These are phyloP conservation scores for Mycena pura DNA, from an alignment of 768 basidiomycete genomes.

Conservation along the genomic window DNA sequence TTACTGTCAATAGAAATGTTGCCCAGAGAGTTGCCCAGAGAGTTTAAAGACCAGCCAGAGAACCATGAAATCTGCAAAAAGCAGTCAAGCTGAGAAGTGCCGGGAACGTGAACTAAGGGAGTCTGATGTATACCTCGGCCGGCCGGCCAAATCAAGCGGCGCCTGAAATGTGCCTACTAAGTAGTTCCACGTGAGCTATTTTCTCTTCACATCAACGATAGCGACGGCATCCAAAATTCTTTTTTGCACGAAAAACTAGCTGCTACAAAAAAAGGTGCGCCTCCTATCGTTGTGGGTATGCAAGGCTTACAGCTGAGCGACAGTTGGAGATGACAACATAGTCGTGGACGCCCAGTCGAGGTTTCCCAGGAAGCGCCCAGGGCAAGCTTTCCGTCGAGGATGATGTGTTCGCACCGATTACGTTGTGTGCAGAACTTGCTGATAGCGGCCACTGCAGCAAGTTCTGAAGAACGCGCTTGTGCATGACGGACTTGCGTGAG, in stretches of 20 bases:
- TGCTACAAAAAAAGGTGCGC: constrained; percentile 24
- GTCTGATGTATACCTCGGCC: too few relatives aligned
- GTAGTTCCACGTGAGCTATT: constrained; percentile 44
- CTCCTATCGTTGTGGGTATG: too few relatives aligned
- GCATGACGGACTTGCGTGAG: constrained; percentile 97
- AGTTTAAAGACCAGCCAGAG: too few relatives aligned
- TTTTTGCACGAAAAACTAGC: constrained; percentile 29
- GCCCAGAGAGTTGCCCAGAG: too few relatives aligned
- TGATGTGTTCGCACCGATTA: constrained; percentile 64
- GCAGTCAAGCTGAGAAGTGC: too few relatives aligned
- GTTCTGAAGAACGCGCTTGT: constrained; percentile 98
- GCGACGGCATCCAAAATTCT: constrained; percentile 78
- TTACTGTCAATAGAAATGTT: too few relatives aligned
- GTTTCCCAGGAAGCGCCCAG: constrained; percentile 88
- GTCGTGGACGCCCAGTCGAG: constrained; percentile 79
- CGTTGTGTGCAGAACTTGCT: constrained; percentile 8
- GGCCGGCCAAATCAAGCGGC: constrained; percentile 43
- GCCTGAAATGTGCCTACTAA: constrained; percentile 47
- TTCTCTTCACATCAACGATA: constrained; percentile 88
- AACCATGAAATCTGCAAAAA: too few relatives aligned
- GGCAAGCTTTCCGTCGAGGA: constrained; percentile 97
- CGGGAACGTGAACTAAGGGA: too few relatives aligned
- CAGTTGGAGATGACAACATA: constrained; percentile 94
- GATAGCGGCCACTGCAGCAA: constrained; percentile 67
- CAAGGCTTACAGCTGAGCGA: too few relatives aligned